Conservation (phyloP, 257 asterid species). For the Gynochthodes officinalis region DNA sequence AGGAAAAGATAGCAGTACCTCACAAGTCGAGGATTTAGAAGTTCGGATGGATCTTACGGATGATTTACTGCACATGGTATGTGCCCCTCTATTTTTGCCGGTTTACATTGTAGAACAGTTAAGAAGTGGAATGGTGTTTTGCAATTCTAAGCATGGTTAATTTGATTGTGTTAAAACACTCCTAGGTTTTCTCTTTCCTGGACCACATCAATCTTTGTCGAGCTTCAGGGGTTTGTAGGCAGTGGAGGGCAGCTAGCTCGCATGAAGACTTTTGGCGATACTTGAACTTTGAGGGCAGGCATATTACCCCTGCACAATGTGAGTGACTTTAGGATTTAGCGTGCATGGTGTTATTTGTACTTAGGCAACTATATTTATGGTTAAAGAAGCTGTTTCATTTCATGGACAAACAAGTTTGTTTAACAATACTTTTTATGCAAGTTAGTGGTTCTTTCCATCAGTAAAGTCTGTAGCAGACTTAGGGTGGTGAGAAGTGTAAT, state of each 20-base stretch:
- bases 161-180: conserved; percentile 8
- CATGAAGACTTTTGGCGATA: conserved; percentile 98
- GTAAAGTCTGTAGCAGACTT: background rate
- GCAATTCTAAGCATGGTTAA: conserved; percentile 1
- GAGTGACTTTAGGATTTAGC: conserved; percentile 32
- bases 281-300: conserved; percentile 79
- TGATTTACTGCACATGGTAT: conserved; percentile 94
- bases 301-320: conserved; percentile 68
- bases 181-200: conserved; percentile 87
- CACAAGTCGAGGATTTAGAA: conserved; percentile 48
- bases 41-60: conserved; percentile 96
- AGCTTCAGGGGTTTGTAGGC: conserved; percentile 88
- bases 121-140: background rate
- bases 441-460: background rate
- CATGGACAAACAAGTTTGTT: background rate
- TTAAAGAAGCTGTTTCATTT: background rate
- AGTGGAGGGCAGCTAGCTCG: conserved; percentile 94
- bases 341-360: too few relatives aligned
- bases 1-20: conserved; percentile 28
- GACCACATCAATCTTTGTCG: conserved; percentile 85
- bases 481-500: background rate
- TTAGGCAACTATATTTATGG: background rate
- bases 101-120: background rate
- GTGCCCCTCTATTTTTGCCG: background rate
- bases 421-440: background rate